phyloP scores from a whole-genome alignment of 768 basidiomycete species.

The Paxillus rubicundulus region DNA sequence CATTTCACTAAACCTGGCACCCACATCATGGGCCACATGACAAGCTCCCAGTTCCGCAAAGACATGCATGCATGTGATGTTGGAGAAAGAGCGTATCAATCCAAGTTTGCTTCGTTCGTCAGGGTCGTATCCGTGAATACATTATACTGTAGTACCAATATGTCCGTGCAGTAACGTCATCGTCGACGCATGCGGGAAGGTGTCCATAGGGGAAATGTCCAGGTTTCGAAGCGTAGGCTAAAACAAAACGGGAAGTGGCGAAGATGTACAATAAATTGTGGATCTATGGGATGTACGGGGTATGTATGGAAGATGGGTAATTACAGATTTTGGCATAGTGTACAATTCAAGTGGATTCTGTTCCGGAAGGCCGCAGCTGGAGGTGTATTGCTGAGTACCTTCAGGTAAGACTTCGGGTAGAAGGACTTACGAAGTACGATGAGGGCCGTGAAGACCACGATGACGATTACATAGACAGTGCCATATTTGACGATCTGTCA shows the following conservation, averaged over 20 bases:
- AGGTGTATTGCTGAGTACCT: constrained; percentile 7
- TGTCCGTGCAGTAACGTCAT: constrained; percentile 3
- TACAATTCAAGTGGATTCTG: constrained; percentile 58
- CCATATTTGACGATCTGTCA: constrained; percentile 82
- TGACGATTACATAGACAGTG: constrained; percentile 64
- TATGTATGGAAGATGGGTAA: constrained; percentile 33
- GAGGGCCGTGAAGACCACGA: constrained; percentile 70
- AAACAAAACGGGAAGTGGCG: neutral
- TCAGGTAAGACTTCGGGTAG: constrained; percentile 5
- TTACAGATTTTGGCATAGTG: constrained; percentile 67
- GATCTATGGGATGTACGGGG: constrained; percentile 26
- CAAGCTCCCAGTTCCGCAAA: too few species aligned
- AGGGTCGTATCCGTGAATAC: constrained; percentile 11
- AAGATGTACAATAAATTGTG: constrained; percentile 27
- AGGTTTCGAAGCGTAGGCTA: neutral
- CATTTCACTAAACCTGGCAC: too few species aligned
- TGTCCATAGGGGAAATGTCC: constrained; percentile 18
- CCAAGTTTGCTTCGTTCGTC: neutral
- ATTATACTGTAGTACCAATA: neutral
- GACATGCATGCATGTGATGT: too few species aligned
- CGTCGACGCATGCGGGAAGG: neutral
- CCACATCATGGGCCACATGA: too few species aligned
- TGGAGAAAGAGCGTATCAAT: neutral
- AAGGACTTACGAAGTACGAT: constrained; percentile 69
- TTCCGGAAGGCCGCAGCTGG: constrained; percentile 62